Conservation (phyloP, 176 grass and related monocot species). For the Bothriochloa decipiens region DNA sequence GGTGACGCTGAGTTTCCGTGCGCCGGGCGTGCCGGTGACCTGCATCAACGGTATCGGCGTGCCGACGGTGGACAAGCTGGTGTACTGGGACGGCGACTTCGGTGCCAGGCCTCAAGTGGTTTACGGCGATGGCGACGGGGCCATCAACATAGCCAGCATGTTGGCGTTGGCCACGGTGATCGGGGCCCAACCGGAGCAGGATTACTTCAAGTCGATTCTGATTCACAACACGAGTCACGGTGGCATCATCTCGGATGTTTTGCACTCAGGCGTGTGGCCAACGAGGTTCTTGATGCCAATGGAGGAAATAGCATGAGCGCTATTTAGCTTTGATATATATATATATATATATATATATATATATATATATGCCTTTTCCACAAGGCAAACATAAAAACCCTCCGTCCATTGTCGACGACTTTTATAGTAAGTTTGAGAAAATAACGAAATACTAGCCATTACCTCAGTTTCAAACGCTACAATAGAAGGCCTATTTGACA, state of each 20-base stretch:
- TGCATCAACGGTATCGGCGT: constrained; percentile 28
- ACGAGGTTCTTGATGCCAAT: neutral
- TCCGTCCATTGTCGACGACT: too few species aligned
- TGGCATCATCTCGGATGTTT: neutral
- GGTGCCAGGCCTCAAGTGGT: neutral
- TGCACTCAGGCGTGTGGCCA: neutral
- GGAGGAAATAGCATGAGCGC: too few species aligned
- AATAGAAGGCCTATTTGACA: too few species aligned
- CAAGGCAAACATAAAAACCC: too few species aligned
- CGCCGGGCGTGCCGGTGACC: constrained; percentile 10
- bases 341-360: too few species aligned
- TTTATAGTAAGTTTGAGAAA: too few species aligned
- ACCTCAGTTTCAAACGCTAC: too few species aligned
- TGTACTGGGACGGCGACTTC: constrained; percentile 24
- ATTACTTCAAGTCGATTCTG: neutral
- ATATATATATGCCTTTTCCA: too few species aligned
- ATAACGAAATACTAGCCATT: too few species aligned
- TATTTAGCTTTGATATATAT: too few species aligned
- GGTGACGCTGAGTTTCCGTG: constrained; percentile 2
- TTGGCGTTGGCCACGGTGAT: neutral
- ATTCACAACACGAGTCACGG: neutral
- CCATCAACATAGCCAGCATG: neutral
- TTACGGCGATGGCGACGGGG: neutral
- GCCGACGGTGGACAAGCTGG: constrained; percentile 15
- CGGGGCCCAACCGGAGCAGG: neutral